phyloP scores from a whole-genome alignment of 2,329 filamentous ascomycete species.

The Chaetomium strumarium region DNA sequence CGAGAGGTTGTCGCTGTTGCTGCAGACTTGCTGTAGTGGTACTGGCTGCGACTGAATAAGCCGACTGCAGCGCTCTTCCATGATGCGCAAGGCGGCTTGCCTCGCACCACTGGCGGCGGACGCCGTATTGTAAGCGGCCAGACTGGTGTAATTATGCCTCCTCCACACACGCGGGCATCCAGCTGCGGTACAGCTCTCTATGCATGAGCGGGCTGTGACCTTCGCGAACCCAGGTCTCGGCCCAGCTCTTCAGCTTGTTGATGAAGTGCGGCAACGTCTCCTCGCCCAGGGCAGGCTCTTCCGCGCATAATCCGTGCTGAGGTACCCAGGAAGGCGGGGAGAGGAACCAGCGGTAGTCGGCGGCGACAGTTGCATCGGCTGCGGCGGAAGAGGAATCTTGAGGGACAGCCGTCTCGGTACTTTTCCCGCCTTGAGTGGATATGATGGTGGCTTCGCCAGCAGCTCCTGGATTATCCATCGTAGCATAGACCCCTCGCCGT shows the following conservation, averaged over 20 bases:
- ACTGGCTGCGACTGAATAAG: constrained; percentile 31
- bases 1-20: constrained; percentile 13
- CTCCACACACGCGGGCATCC: neutral
- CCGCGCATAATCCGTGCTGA: neutral
- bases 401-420: too few species aligned
- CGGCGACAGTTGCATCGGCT: neutral
- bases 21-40: neutral
- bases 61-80: constrained; percentile 40
- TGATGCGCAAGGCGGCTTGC: constrained; percentile 32
- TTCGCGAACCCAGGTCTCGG: neutral
- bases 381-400: neutral
- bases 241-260: neutral
- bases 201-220: neutral
- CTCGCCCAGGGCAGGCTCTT: neutral
- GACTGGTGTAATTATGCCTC: neutral
- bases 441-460: neutral
- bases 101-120: neutral
- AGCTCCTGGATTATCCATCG: neutral
- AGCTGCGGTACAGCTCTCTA: neutral
- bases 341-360: neutral
- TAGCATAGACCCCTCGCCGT: too few species aligned
- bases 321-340: neutral
- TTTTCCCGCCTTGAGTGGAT: too few species aligned
- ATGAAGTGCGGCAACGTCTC: neutral
- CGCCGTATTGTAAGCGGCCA: neutral